These are phyloP conservation scores for Exobasidium rhododendri DNA, from an alignment of 1,284 basidiomycete genomes.

Conservation along the genomic window DNA sequence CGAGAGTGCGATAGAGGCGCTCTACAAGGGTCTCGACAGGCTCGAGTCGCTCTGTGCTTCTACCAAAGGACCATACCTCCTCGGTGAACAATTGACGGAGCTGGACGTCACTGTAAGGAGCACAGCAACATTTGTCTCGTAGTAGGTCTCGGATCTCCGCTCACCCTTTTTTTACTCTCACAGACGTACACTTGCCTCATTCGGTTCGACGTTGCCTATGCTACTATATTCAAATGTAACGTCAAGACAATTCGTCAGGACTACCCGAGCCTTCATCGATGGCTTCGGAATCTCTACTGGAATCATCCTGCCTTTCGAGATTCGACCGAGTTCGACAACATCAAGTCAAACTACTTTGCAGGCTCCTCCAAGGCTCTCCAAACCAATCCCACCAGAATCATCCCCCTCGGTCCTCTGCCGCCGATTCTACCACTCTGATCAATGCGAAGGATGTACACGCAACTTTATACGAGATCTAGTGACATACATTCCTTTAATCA, in stretches of 20 bases:
- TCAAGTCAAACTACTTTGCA: slow-evolving; percentile 2
- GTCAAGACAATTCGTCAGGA: background rate
- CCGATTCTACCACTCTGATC: background rate
- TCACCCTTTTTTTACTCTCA: too few species aligned
- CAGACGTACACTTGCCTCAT: slow-evolving; percentile 2
- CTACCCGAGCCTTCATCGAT: background rate
- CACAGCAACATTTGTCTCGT: too few species aligned
- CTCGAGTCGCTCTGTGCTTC: too few species aligned
- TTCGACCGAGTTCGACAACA: slow-evolving; percentile 1
- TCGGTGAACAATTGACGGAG: background rate
- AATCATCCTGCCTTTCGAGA: background rate
- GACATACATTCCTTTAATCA: background rate
- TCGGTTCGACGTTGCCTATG: background rate
- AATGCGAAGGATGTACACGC: too few species aligned
- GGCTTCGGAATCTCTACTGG: background rate
- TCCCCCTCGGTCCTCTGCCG: background rate
- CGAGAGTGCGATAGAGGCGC: too few species aligned
- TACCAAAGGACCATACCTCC: too few species aligned
- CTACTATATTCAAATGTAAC: background rate
- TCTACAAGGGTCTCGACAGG: too few species aligned
- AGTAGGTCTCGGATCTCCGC: too few species aligned
- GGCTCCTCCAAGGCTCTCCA: background rate
- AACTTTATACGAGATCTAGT: too few species aligned
- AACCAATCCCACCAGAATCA: background rate
- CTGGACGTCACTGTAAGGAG: background rate